phyloP scores from a whole-genome alignment of 495 filamentous ascomycete genomes.

The Acidiella bohemica region DNA sequence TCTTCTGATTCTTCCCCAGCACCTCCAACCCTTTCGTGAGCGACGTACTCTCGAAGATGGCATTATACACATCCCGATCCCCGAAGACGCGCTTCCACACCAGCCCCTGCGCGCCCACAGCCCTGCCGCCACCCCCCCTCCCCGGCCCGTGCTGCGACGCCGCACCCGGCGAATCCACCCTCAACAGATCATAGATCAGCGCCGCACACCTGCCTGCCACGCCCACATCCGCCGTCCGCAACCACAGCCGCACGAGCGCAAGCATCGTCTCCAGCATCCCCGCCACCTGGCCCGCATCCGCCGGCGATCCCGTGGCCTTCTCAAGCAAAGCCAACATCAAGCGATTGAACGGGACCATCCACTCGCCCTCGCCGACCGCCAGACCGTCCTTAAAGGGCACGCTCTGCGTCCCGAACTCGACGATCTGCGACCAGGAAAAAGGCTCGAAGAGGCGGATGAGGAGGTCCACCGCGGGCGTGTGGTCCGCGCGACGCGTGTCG shows the following conservation, averaged over 20 bases:
- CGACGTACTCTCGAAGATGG: conserved; percentile 50
- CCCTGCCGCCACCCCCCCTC: conserved; percentile 25
- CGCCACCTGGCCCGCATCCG: conserved; percentile 56
- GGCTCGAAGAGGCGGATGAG: conserved; percentile 42
- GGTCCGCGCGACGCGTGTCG: conserved; percentile 33
- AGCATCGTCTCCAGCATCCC: conserved; percentile 47
- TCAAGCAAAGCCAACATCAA: conserved; percentile 56
- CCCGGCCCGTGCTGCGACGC: conserved; percentile 19
- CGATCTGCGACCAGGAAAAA: conserved; percentile 36
- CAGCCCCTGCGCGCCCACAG: conserved; percentile 46
- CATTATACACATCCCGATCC: conserved; percentile 50
- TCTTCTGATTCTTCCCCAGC: conserved; percentile 48
- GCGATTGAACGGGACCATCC: conserved; percentile 46
- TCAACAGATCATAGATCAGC: conserved; percentile 56
- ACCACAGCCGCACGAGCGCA: conserved; percentile 55
- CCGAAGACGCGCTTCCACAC: conserved; percentile 63
- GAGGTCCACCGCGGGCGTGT: conserved; percentile 36
- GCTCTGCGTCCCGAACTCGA: conserved; percentile 39
- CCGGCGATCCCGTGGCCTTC: conserved; percentile 49
- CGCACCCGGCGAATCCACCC: conserved; percentile 40
- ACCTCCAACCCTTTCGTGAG: conserved; percentile 27
- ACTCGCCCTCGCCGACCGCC: conserved; percentile 39
- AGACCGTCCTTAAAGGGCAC: conserved; percentile 33
- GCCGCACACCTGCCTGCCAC: conserved; percentile 56
- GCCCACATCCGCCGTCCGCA: conserved; percentile 54